Evolutionary conservation across 768 basidiomycete species (phyloP), one percentile per base, ranked within the genome.

Genomic region (Mycena galopus): DNA sequence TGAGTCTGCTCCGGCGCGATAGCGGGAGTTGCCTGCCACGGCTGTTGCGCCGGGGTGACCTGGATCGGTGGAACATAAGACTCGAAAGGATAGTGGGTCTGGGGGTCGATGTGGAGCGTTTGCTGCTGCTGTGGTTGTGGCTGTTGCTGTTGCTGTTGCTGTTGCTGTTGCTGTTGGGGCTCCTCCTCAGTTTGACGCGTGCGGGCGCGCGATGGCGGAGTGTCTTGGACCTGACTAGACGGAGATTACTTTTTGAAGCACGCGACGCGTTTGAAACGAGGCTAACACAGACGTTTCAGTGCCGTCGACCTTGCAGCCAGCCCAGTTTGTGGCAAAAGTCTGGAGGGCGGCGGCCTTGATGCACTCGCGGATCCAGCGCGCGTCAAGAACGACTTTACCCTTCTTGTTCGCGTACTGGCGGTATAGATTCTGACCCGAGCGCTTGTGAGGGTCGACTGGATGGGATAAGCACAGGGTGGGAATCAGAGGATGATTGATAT

Each of bases 361-460:
- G 76, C 95, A 96, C 78, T 94, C 92, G 59, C 88, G 87, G 25
- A 94, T 87, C 95, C 95, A 96, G 56, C 88, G 88, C 6, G 89
- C 87, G 76, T 90, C 87, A 9, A 96, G 88, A 3, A 96, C 89
- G 55, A 95, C 84, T 80, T 95, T 95, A 47, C 89, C 90, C 81
- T 94, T 95, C 82, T 95, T 95, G 55, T 88, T 88, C 1, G 88
- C 88, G 80, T 94, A 95, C 77, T 94, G 93, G 53, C 93, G 89
- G 81, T 89, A 95, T 4, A 96, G 80, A 77, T 91, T 94, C 79
- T 95, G 94, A 4, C 95, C 95, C 8, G 93, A 93, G 62, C 89
- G 86, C 75, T 92, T 93, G 75, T 90, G 88, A 4, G 95, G 92
- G 76, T 95, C 92, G 68, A 96, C 95, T 96, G 74, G 59, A 70